phyloP scores from a whole-genome alignment of 768 basidiomycete genomes.

The Tephrocybe rancida region DNA sequence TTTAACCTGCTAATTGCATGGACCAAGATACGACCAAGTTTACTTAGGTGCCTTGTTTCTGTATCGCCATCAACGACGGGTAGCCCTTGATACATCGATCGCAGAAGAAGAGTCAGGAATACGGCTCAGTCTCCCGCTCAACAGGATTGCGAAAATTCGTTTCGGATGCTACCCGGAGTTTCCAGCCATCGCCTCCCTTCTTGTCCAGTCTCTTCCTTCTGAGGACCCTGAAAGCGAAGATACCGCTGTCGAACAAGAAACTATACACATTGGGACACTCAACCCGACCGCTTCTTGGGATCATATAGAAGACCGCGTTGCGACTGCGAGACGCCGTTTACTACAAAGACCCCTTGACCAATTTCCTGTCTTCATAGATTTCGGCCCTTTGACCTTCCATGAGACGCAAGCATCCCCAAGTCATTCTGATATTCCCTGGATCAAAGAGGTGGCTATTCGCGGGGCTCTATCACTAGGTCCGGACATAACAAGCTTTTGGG shows the following conservation, averaged over 20 bases:
- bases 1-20: too few species aligned
- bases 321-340: conserved; percentile 29
- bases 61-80: conserved; percentile 43
- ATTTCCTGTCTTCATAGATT: conserved; percentile 39
- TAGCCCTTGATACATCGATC: conserved; percentile 28
- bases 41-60: conserved; percentile 44
- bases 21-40: background rate
- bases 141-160: conserved; percentile 31
- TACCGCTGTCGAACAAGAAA: conserved; percentile 22
- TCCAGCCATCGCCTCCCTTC: conserved; percentile 26
- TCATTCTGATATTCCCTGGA: conserved; percentile 12
- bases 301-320: conserved; percentile 26
- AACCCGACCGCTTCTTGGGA: conserved; percentile 25
- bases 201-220: conserved; percentile 19
- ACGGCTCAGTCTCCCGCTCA: conserved; percentile 47
- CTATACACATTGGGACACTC: conserved; percentile 33
- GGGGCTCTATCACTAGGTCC: conserved; percentile 30
- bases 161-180: conserved; percentile 27
- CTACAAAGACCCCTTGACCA: conserved; percentile 10
- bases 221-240: conserved; percentile 22
- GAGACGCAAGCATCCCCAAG: conserved; percentile 18
- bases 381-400: conserved; percentile 41
- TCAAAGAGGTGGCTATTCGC: conserved; percentile 32
- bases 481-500: conserved; percentile 35
- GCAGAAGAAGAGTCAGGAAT: conserved; percentile 38